phyloP scores from a whole-genome alignment of 164 flowering plant genomes.

The Cinnamomum micranthum region DNA sequence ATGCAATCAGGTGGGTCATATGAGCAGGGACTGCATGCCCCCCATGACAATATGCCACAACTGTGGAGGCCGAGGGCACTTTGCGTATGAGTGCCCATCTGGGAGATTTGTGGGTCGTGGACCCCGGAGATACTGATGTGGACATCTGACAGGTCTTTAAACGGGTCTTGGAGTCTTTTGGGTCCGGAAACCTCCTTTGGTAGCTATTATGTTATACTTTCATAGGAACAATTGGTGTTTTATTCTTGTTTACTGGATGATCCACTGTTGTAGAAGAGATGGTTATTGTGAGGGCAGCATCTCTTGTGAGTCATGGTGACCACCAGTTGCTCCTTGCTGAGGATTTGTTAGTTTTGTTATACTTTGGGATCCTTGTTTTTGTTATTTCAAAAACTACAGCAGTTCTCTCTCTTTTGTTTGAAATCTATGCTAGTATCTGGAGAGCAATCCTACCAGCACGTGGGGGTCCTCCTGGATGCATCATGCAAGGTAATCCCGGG shows the following conservation, averaged over 20 bases:
- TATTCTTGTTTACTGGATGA: background rate
- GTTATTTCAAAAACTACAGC: too few relatives aligned
- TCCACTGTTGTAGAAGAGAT: background rate
- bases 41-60: constrained; percentile 61
- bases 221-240: background rate
- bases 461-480: too few relatives aligned
- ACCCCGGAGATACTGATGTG: constrained; percentile 2
- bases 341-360: background rate
- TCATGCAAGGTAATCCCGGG: too few relatives aligned
- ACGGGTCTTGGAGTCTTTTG: background rate
- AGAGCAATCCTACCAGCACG: too few relatives aligned
- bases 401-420: too few relatives aligned
- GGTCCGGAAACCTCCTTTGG: background rate
- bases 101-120: constrained; percentile 16
- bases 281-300: background rate
- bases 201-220: background rate
- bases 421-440: too few relatives aligned
- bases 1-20: constrained; percentile 77
- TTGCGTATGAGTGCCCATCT: constrained; percentile 77
- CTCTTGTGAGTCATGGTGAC: background rate
- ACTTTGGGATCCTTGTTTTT: too few relatives aligned
- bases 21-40: constrained; percentile 73
- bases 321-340: background rate
- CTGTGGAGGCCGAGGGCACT: constrained; percentile 90
- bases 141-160: background rate